A percentile compares a stretch with the other conserved stretches of the same genome.
Evolutionary conservation across 768 basidiomycete species (phyloP).

Genomic region (Pulveroboletus sp.): DNA sequence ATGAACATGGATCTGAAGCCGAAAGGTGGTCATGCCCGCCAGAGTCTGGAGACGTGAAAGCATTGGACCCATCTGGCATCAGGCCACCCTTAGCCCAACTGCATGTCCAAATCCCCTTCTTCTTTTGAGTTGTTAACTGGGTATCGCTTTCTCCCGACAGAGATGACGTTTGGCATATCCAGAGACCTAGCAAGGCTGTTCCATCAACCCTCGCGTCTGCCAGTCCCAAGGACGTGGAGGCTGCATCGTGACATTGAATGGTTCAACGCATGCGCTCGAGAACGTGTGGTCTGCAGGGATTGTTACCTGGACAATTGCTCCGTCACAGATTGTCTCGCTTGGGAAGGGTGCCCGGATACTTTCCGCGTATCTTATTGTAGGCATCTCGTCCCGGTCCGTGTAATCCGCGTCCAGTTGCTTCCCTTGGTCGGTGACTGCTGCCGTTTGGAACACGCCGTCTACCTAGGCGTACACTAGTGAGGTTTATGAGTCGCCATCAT

Average conservation of each 20-base stretch:
- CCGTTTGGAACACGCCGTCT: conserved; percentile 76
- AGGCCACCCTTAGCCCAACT: conserved; percentile 74
- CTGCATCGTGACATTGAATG: conserved; percentile 66
- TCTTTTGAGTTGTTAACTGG: conserved; percentile 44
- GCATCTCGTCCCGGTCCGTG: conserved; percentile 17
- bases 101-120: conserved; percentile 78
- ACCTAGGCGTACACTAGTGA: conserved; percentile 48
- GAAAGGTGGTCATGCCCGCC: no score
- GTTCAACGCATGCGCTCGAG: conserved; percentile 66
- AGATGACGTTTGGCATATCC: conserved; percentile 71
- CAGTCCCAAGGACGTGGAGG: conserved; percentile 66
- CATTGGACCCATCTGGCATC: neutral
- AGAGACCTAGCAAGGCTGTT: conserved; percentile 58
- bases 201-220: conserved; percentile 56
- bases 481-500: conserved; percentile 72
- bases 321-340: conserved; percentile 53
- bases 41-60: no score
- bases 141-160: conserved; percentile 25
- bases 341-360: conserved; percentile 59
- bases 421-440: conserved; percentile 69
- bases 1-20: no score
- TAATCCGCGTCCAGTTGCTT: neutral
- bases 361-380: conserved; percentile 72
- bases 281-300: conserved; percentile 34
- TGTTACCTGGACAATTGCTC: conserved; percentile 30